Percentiles rank a stretch among this genome's conserved stretches.
Conservation (phyloP, 805 yeast genomes). For the Candida sakaeoensis region DNA sequence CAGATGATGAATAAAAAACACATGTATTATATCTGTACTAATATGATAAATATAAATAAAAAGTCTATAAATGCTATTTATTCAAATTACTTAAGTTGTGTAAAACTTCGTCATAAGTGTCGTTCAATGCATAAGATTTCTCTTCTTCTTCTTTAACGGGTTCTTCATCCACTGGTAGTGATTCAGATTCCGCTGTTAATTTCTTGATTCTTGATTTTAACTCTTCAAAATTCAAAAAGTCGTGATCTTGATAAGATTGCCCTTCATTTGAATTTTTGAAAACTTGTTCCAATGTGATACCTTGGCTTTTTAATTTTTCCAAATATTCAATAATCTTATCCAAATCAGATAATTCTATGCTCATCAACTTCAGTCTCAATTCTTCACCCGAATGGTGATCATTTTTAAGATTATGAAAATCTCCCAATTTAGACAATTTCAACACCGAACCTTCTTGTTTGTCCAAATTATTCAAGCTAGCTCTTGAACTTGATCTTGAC, state of each 20-base stretch:
- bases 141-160: neutral
- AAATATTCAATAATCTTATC: conserved; percentile 31
- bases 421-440: conserved; percentile 30
- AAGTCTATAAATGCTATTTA: neutral
- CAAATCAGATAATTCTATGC: conserved; percentile 30
- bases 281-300: conserved; percentile 26
- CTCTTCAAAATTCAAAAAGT: conserved; percentile 14
- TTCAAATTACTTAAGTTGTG: conserved; percentile 12
- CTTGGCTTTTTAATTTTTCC: conserved; percentile 26
- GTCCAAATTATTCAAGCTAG: conserved; percentile 31
- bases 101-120: conserved; percentile 22
- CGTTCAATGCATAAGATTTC: conserved; percentile 11
- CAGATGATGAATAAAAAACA: conserved; percentile 16
- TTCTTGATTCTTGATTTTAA: conserved; percentile 16
- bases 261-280: conserved; percentile 11
- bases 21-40: too few relatives aligned
- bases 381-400: conserved; percentile 32
- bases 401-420: conserved; percentile 13
- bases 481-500: conserved; percentile 25
- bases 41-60: too few relatives aligned
- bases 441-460: conserved; percentile 41
- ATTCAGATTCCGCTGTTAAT: conserved; percentile 5
- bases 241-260: conserved; percentile 8
- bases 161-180: conserved; percentile 4
- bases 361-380: conserved; percentile 29